Conservation (phyloP, 1,139 yeast species). For the Geotrichum citri-aurantii region DNA sequence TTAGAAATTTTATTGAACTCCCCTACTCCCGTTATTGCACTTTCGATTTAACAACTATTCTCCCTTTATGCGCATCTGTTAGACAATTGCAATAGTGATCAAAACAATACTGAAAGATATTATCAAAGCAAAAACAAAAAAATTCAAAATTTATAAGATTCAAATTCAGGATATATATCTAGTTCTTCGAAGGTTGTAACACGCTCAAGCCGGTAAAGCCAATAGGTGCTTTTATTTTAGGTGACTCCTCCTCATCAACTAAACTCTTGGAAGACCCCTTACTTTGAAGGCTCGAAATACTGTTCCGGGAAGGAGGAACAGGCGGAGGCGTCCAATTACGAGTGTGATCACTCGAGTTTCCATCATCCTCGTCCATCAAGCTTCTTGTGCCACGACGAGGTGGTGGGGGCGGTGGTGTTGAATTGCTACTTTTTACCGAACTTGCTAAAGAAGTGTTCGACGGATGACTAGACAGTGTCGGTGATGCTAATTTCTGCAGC, state of each 20-base stretch:
- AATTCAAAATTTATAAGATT: background rate
- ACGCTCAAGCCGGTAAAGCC: slow-evolving; percentile 12
- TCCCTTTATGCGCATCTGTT: no score
- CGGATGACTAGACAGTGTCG: background rate
- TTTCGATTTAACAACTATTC: no score
- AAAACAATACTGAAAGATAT: no score
- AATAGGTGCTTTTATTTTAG: slow-evolving; percentile 7
- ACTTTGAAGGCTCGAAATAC: slow-evolving; percentile 5
- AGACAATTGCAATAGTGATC: no score
- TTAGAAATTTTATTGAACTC: no score
- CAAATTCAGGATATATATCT: background rate
- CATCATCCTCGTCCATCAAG: slow-evolving; percentile 13
- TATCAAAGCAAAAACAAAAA: background rate
- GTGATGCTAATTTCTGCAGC: background rate
- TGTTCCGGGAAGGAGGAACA: slow-evolving; percentile 9
- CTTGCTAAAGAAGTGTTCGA: slow-evolving; percentile 1
- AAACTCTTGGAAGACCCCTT: slow-evolving; percentile 11
- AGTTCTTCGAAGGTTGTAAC: slow-evolving; percentile 10
- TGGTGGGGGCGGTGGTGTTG: slow-evolving; percentile 14
- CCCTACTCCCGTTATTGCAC: no score
- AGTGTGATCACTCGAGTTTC: background rate
- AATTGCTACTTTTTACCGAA: background rate
- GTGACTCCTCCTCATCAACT: slow-evolving; percentile 15
- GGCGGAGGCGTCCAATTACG: slow-evolving; percentile 18
- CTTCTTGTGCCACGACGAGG: slow-evolving; percentile 10